A percentile compares a stretch with the other conserved stretches of the same genome.
Conservation (phyloP, 129 eudicot species). For the Dittrichia graveolens region DNA sequence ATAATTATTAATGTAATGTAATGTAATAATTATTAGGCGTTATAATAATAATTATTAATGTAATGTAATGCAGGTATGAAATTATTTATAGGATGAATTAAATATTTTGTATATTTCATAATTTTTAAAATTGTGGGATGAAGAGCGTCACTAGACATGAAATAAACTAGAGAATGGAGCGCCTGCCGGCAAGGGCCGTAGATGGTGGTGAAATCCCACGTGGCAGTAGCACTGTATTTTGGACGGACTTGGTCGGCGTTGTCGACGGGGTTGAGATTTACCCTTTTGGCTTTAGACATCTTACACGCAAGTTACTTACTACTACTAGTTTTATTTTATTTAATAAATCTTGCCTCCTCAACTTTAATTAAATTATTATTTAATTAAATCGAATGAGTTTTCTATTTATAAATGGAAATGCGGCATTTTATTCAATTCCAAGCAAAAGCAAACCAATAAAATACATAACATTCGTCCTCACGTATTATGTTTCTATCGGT, state of each 20-base stretch:
- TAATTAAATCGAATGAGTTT: no score
- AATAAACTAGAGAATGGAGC: constrained; percentile 26
- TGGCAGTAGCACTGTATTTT: constrained; percentile 38
- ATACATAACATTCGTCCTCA: no score
- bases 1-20: no score
- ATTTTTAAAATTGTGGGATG: constrained; percentile 9
- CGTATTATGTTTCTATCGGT: no score
- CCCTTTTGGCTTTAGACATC: constrained; percentile 6
- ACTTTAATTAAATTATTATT: background rate
- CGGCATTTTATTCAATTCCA: background rate
- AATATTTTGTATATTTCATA: background rate
- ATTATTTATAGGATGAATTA: background rate
- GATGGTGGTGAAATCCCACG: constrained; percentile 54
- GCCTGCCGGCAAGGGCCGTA: constrained; percentile 58
- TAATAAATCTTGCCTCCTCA: background rate
- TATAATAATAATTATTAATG: no score
- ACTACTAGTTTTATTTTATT: background rate
- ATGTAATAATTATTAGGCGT: no score
- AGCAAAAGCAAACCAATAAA: background rate
- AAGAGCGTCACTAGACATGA: constrained; percentile 26
- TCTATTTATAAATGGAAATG: background rate
- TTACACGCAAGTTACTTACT: background rate
- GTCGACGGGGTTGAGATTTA: constrained; percentile 48
- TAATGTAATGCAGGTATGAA: no score
- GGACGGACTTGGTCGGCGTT: constrained; percentile 55